Evolutionary conservation across 2,329 filamentous ascomycete genomes (phyloP), one percentile per base, ranked within the genome.

Genomic region (Colletotrichum trifolii): DNA sequence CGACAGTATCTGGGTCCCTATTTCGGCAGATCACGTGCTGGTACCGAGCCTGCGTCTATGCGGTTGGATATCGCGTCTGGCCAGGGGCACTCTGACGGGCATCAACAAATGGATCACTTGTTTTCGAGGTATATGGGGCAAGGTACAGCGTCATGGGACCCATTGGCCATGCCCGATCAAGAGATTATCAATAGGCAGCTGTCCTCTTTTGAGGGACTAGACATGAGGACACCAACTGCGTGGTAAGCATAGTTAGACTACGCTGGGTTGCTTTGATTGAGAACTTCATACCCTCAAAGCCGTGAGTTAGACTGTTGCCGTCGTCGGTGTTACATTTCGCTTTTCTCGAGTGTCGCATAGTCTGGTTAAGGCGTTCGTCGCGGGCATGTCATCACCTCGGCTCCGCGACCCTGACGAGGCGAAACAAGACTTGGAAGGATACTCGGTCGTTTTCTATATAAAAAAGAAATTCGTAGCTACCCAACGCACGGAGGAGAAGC

Each of bases 121-220:
- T 53, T 63, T 7, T 57, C 54, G n/a, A 39, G 46, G 25, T 63
- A 63, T 25, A 13, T 63, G 10, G 48, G 35, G 33, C 17, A 46
- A 9, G 39, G 33, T 17, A 11, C 60, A 6, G 35, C 55, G 13
- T 25, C 60, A 10, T 63, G 54, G 60, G 60, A 63, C 13, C 39
- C 39, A 39, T 47, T 63, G 47, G 8, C 34, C 2, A 46, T 52
- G 34, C 46, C 60, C 8, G 60, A 63, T 15, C 54, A 50, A 17
- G 60, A 63, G 15, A 12, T 34, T 2, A 52, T 63, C 35, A 46
- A 53, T 9, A 42, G 47, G 5, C 60, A 63, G 11, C 35, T 63
- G 4, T 25, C 60, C 2, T 46, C 39, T 10, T 52, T 63, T 13
- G 60, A 63, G 11, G 54, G 46, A 1, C 38, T 58, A 4, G 60